Evolutionary conservation across 805 yeast species (phyloP).

Genomic region (Candida sonorensis): DNA sequence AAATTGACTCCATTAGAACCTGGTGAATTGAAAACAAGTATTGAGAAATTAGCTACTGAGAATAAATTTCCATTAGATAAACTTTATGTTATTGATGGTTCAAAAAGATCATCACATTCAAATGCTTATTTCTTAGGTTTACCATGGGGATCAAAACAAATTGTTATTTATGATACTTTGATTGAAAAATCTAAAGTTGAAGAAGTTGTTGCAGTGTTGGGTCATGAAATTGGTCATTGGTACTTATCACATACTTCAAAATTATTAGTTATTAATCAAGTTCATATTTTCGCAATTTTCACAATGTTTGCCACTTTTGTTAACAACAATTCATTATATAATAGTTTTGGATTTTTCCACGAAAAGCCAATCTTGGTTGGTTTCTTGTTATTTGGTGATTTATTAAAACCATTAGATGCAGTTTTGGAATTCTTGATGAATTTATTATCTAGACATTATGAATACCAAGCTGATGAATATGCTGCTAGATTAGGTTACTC

Average conservation of each 20-base stretch:
- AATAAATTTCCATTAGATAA: constrained; percentile 83
- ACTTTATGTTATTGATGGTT: constrained; percentile 90
- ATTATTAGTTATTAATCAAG: constrained; percentile 58
- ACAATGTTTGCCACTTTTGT: constrained; percentile 74
- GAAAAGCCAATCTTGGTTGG: constrained; percentile 76
- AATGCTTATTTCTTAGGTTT: constrained; percentile 95
- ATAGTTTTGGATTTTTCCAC: constrained; percentile 66
- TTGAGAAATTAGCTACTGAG: constrained; percentile 68
- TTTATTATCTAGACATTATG: constrained; percentile 74
- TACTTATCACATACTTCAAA: constrained; percentile 80
- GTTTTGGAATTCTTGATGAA: constrained; percentile 60
- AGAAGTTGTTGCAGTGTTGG: constrained; percentile 90
- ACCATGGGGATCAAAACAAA: constrained; percentile 90
- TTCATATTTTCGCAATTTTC: constrained; percentile 58
- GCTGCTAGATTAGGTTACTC: constrained; percentile 74
- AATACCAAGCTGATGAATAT: constrained; percentile 87
- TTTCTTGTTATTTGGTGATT: constrained; percentile 69
- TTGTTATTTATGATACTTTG: constrained; percentile 88
- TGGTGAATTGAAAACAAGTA: constrained; percentile 77
- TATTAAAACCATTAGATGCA: constrained; percentile 73
- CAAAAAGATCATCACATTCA: constrained; percentile 92
- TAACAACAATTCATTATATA: constrained; percentile 69
- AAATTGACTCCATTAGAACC: constrained; percentile 84
- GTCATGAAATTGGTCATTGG: constrained; percentile 99
- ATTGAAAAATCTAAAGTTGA: constrained; percentile 67